These are phyloP conservation scores for Penicillium corylophilum DNA, from an alignment of 2,329 filamentous ascomycete species.

Conservation along the genomic window DNA sequence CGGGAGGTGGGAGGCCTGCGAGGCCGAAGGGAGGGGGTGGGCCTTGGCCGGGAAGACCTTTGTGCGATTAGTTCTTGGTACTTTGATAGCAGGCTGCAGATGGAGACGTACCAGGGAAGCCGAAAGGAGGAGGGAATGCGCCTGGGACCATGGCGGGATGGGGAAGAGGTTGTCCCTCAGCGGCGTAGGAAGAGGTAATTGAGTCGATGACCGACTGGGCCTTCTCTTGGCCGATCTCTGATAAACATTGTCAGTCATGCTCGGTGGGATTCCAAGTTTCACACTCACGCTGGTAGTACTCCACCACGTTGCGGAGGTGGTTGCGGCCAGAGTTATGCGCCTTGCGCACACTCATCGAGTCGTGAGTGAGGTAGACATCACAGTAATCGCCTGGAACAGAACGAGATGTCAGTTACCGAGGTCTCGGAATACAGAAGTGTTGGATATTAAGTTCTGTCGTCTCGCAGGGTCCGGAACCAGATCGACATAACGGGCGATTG, in stretches of 20 bases:
- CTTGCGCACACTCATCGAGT: slow-evolving; percentile 99
- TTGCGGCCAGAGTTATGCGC: slow-evolving; percentile 96
- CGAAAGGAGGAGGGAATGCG: slow-evolving; percentile 57
- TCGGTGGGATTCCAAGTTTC: background rate
- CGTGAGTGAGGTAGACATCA: slow-evolving; percentile 99
- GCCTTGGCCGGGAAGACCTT: slow-evolving; percentile 41
- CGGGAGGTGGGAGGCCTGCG: slow-evolving; percentile 50
- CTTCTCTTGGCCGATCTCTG: slow-evolving; percentile 97
- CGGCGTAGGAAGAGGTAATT: slow-evolving; percentile 93
- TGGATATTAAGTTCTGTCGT: background rate
- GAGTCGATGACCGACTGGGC: slow-evolving; percentile 97
- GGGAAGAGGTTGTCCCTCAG: slow-evolving; percentile 81
- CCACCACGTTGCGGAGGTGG: slow-evolving; percentile 93
- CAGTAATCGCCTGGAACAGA: slow-evolving; percentile 75
- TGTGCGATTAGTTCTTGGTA: background rate
- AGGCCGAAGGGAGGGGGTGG: slow-evolving; percentile 61
- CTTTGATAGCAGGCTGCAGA: slow-evolving; percentile 1
- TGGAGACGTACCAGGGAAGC: slow-evolving; percentile 57
- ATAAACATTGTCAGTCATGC: background rate
- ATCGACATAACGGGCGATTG: background rate
- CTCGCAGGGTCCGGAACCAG: slow-evolving; percentile 5
- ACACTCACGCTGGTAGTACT: slow-evolving; percentile 86
- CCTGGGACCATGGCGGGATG: slow-evolving; percentile 77
- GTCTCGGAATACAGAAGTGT: background rate
- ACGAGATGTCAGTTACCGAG: slow-evolving; percentile 8